Evolutionary conservation across 495 filamentous ascomycete species (phyloP).

Genomic region (Trichoderma orchidacearum): DNA sequence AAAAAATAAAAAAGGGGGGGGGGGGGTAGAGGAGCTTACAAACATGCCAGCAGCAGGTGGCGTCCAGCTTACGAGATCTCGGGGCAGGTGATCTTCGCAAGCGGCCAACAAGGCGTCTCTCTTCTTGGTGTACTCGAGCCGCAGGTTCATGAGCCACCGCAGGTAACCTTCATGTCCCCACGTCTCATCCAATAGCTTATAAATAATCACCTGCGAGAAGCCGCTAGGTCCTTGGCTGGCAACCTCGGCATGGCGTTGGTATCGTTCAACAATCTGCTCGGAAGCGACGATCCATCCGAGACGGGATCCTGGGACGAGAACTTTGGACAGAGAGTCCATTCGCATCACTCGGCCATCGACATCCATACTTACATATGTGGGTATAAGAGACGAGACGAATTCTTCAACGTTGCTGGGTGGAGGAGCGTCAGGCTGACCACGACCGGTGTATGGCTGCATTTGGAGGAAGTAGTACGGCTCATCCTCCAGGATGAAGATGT

Average conservation of each 20-base stretch:
- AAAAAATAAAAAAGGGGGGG: background rate
- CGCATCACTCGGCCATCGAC: slow-evolving; percentile 52
- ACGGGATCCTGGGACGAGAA: slow-evolving; percentile 62
- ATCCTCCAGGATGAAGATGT: slow-evolving; percentile 82
- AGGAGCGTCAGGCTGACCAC: slow-evolving; percentile 18
- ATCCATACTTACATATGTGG: slow-evolving; percentile 54
- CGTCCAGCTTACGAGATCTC: slow-evolving; percentile 68
- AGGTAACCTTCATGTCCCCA: slow-evolving; percentile 94
- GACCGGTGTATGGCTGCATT: slow-evolving; percentile 70
- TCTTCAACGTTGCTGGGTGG: slow-evolving; percentile 21
- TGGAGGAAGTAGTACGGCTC: slow-evolving; percentile 97
- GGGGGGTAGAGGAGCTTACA: slow-evolving; percentile 31
- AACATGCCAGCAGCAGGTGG: slow-evolving; percentile 94
- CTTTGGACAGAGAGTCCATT: slow-evolving; percentile 74
- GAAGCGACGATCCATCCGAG: slow-evolving; percentile 71
- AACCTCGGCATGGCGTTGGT: slow-evolving; percentile 61
- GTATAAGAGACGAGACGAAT: slow-evolving; percentile 38
- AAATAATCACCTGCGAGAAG: slow-evolving; percentile 67
- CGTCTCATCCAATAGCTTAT: slow-evolving; percentile 79
- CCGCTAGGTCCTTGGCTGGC: slow-evolving; percentile 75
- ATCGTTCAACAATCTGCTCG: slow-evolving; percentile 71
- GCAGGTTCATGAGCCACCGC: slow-evolving; percentile 75
- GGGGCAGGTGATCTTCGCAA: slow-evolving; percentile 68
- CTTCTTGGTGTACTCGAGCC: slow-evolving; percentile 69
- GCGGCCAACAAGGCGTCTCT: slow-evolving; percentile 67